phyloP scores from a whole-genome alignment of 495 filamentous ascomycete species.

The Alectoria sarmentosa region DNA sequence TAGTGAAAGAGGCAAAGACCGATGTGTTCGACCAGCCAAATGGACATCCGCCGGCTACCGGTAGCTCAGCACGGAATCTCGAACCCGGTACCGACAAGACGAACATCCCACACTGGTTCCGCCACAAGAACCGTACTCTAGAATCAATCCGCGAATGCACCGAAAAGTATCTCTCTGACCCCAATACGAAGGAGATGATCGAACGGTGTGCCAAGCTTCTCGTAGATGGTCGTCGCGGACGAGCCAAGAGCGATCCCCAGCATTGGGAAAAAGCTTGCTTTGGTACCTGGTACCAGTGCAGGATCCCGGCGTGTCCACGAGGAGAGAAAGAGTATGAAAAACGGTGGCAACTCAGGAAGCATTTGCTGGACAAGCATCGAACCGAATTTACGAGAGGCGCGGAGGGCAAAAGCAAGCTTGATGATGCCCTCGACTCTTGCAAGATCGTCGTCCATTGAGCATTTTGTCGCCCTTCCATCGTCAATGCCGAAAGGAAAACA shows the following conservation, averaged over 20 bases:
- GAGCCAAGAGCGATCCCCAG: slow-evolving; percentile 13
- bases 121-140: slow-evolving; percentile 15
- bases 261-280: slow-evolving; percentile 22
- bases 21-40: background rate
- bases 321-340: slow-evolving; percentile 19
- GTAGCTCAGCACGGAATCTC: background rate
- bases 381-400: background rate
- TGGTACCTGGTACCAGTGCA: slow-evolving; percentile 25
- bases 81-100: background rate
- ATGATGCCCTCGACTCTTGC: slow-evolving; percentile 10
- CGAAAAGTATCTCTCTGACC: background rate
- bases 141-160: slow-evolving; percentile 10
- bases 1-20: background rate
- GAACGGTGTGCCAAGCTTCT: slow-evolving; percentile 11
- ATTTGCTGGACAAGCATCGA: slow-evolving; percentile 20
- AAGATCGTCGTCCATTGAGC: slow-evolving; percentile 20
- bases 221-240: slow-evolving; percentile 14
- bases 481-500: background rate
- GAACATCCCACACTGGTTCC: slow-evolving; percentile 15
- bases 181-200: background rate
- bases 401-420: background rate
- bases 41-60: background rate
- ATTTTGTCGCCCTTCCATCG: background rate
- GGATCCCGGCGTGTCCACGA: slow-evolving; percentile 13
- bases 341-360: slow-evolving; percentile 9